Base-by-base conservation (phyloP, 306 rosid genomes). In the Elaeagnus macrophylla region DNA sequence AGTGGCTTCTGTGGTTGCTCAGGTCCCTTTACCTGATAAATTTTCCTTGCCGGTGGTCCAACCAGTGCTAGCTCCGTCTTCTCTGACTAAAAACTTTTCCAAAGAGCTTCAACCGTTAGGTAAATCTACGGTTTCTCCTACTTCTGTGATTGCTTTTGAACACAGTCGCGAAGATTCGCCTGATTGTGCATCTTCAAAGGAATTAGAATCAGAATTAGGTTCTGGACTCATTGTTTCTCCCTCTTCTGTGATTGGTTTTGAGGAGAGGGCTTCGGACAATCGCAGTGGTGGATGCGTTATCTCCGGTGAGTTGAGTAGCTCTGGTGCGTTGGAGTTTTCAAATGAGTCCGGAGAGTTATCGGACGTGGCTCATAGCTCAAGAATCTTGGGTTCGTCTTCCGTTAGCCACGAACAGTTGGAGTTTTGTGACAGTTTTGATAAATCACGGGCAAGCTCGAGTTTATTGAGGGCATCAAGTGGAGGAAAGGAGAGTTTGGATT, bases 21-120 rank as follows among this genome's bases (percentile, higher is more conserved):
- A 80, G 67, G 77, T 82, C 6, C 46, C 83, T 2, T 37, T 79
- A 39, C 51, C 83, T 7, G 75, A 80, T 45, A 72, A 75, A 10
- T 13, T 79, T 43, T 65, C 85, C 3, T 52, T 87, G 75, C 96
- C 99, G 7, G 99, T 93, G 50, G 99, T 84, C 48, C 96, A 93
- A 51, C 87, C 95, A 54, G 75, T 90, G 11, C 46, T 78, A 1
- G 71, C 83, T 7, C 78, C 81, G 47, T 80, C 72, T 47, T 54
- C 67, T 45, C 60, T 71, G 37, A 45, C 57, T 49, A 81, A 71
- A 14, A 62, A 67, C 44, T 77, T 88, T 58, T 85, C 89, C 6
- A 79, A 69, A 50, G 96, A 81, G 77, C 82, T 81, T 37, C 70
- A 67, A 15, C 35, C 67, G 61, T 53, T 39, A 12, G 69, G 37